Percentiles rank a stretch among this genome's conserved stretches.
Conservation (phyloP, 2,329 filamentous ascomycete genomes). For the Ophiostoma sp. region DNA sequence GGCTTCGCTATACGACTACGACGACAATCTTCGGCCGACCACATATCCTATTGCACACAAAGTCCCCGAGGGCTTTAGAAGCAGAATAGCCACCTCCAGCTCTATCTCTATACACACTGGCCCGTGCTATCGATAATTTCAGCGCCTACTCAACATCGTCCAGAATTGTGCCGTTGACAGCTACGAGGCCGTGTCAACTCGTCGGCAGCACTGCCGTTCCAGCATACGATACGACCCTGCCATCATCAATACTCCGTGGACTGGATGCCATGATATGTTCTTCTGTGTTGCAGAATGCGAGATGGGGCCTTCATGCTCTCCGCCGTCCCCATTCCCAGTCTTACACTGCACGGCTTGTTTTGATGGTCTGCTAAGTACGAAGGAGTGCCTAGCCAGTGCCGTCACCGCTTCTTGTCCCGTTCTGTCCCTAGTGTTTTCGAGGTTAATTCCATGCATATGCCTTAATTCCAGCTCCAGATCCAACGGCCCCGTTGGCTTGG, state of each 20-base stretch:
- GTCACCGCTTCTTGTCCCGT: slow-evolving; percentile 6
- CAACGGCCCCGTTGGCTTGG: background rate
- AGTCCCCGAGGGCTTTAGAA: background rate
- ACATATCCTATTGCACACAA: background rate
- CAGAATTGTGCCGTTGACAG: too few relatives aligned
- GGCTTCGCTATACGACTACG: background rate
- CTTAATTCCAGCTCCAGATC: background rate
- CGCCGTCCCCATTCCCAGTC: background rate
- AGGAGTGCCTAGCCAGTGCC: background rate
- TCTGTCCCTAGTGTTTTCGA: background rate
- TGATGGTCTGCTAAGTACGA: background rate
- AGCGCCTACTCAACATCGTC: too few relatives aligned
- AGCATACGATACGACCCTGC: too few relatives aligned
- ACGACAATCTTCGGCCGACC: background rate
- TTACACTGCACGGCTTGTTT: background rate
- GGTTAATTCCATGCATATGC: background rate
- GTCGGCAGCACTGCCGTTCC: background rate
- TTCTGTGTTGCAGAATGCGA: background rate
- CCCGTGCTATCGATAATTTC: background rate
- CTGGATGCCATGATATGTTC: background rate
- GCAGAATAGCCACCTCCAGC: background rate
- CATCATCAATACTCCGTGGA: background rate
- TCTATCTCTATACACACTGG: background rate
- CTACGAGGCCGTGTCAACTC: too few relatives aligned
- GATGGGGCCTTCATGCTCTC: background rate